Base-by-base conservation (phyloP, 257 asterid species). In the Solanum sejunctum region DNA sequence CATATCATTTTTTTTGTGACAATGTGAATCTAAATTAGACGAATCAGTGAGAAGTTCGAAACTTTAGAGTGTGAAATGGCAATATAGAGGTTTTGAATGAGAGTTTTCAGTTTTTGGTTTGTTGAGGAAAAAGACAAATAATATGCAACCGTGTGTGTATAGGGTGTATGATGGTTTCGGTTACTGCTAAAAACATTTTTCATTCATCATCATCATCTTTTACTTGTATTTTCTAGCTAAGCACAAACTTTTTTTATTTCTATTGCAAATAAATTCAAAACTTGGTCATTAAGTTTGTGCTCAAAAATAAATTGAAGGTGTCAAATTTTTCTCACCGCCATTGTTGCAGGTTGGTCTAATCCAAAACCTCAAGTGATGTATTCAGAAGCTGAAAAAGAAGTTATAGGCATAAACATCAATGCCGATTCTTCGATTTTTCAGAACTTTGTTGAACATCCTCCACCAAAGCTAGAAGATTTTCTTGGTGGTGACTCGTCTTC, bases 401-500 rank as follows among this genome's bases (percentile, higher is more conserved):
- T 69, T 28, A 16, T 87, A 9, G 85, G 80, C 41, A 71, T 67
- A 11, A 58, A 21, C 87, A 81, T 82, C 81, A 84, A 85, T 73
- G 85, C 82, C 9, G 86, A 85, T 61, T 28, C 87, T 60, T 79
- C 87, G 61, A 85, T 88, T 32, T 89, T 71, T 89, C 84, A 91
- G 41, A 28, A 86, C 85, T 92, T 92, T 92, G 84, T 96, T 89
- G 95, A 91, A 60, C 90, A 88, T 18, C 80, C 87, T 17, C 87
- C 95, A 79, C 98, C 99, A 13, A 96, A 96, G 88, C 95, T 96
- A 26, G 99, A 96, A 69, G 97, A 96, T 47, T 96, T 96, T 57
- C 87, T 96, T 71, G 98, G 95, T 85, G 97, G 97, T 16, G 97
- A 93, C 86, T 90, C 98, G 4, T 82, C 95, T 54, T 75, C 81